phyloP scores from a whole-genome alignment of 225 moss, liverwort and hornwort species.

The Asterella californica region DNA sequence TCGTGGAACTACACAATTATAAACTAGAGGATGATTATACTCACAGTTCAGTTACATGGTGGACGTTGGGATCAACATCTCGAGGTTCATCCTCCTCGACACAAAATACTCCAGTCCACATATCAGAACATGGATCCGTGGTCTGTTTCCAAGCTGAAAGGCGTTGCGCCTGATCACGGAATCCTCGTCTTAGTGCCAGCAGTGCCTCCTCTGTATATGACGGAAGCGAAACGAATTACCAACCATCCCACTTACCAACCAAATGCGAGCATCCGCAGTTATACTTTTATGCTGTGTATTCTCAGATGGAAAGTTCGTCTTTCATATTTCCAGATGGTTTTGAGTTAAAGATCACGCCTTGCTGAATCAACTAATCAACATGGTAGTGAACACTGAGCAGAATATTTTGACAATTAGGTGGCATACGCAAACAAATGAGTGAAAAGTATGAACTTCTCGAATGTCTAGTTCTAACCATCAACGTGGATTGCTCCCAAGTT shows the following conservation, averaged over 20 bases:
- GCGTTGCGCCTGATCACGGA: constrained; percentile 31
- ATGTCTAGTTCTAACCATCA: no score
- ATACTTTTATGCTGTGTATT: not conserved
- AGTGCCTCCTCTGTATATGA: constrained; percentile 56
- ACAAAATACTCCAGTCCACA: constrained; percentile 59
- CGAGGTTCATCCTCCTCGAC: rapidly evolving
- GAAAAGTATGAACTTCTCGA: no score
- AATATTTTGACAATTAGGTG: not conserved
- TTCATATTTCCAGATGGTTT: not conserved
- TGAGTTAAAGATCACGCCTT: not conserved
- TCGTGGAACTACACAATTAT: not conserved
- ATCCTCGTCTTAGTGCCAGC: constrained; percentile 43
- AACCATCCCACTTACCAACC: no score
- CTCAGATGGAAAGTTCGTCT: not conserved
- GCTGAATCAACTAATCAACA: not conserved
- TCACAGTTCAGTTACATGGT: constrained; percentile 65
- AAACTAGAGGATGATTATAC: not conserved
- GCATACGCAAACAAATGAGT: not conserved
- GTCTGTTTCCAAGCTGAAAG: constrained; percentile 46
- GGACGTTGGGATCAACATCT: constrained; percentile 28
- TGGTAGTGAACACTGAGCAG: not conserved
- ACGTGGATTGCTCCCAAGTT: not conserved
- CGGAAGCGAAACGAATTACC: not conserved
- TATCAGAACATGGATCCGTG: constrained; percentile 54
- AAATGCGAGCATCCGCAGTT: not conserved